These are phyloP conservation scores for Trichocomaceae sp. DNA, from an alignment of 2,329 filamentous ascomycete genomes.

Conservation along the genomic window DNA sequence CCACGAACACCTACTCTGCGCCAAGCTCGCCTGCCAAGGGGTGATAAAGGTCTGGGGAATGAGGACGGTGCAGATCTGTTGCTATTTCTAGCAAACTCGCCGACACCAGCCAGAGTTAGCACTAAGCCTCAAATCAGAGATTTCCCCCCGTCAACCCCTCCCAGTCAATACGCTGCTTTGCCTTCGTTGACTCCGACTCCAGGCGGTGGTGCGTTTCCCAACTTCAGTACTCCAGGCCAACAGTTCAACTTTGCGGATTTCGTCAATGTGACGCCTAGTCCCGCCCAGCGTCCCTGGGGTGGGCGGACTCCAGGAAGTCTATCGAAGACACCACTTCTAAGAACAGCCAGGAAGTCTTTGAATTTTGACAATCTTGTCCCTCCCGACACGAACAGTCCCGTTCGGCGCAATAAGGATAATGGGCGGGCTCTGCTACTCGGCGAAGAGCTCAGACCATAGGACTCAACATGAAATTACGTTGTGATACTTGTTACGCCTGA, in stretches of 20 bases:
- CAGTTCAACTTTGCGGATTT: constrained; percentile 94
- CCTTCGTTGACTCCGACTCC: constrained; percentile 50
- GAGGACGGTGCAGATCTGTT: constrained; percentile 77
- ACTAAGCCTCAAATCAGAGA: constrained; percentile 42
- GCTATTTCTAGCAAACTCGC: constrained; percentile 82
- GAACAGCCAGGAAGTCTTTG: constrained; percentile 65
- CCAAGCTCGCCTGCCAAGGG: constrained; percentile 46
- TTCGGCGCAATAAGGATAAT: constrained; percentile 36
- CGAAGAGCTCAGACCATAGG: constrained; percentile 52
- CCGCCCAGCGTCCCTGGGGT: constrained; percentile 76
- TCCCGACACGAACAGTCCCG: constrained; percentile 44
- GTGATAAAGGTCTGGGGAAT: constrained; percentile 50
- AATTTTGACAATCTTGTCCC: constrained; percentile 74
- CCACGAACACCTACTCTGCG: constrained; percentile 70
- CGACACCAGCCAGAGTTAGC: constrained; percentile 66
- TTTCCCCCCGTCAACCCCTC: constrained; percentile 66
- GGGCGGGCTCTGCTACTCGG: constrained; percentile 61
- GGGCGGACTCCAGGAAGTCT: constrained; percentile 49
- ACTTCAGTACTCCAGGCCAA: constrained; percentile 70
- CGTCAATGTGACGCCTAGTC: constrained; percentile 93
- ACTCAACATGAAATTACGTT: constrained; percentile 10
- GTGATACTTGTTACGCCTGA: constrained; percentile 5
- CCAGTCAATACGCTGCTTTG: constrained; percentile 53
- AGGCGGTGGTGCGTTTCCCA: constrained; percentile 67
- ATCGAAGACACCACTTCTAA: constrained; percentile 63